Evolutionary conservation across 257 asterid genomes (phyloP).

Genomic region (Solanum appendiculatum): DNA sequence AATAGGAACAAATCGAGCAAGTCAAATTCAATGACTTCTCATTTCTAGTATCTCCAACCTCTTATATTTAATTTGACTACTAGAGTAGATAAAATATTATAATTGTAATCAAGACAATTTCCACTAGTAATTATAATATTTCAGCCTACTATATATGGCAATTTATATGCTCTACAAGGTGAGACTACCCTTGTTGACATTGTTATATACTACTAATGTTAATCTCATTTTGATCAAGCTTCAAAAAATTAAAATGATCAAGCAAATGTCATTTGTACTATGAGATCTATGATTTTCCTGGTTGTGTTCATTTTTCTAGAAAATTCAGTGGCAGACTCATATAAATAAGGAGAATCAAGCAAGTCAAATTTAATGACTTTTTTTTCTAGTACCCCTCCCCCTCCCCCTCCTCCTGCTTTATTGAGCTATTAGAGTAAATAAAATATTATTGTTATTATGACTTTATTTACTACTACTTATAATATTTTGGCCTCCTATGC

Average conservation of each 20-base stretch:
- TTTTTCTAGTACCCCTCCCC: background rate
- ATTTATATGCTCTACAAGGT: no score
- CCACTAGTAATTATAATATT: no score
- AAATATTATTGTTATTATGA: background rate
- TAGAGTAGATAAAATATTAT: background rate
- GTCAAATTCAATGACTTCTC: background rate
- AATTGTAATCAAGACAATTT: background rate
- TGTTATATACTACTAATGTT: no score
- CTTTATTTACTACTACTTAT: background rate
- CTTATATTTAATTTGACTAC: background rate
- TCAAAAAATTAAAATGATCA: background rate
- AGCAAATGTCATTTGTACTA: background rate
- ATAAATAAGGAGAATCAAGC: background rate
- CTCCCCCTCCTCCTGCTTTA: no score
- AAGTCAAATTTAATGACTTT: background rate
- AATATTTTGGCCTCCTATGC: background rate
- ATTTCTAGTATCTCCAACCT: background rate
- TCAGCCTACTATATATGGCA: no score
- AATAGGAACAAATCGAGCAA: background rate
- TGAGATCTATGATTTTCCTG: background rate
- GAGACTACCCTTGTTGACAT: background rate
- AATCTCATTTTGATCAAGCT: background rate
- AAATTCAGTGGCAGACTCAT: background rate
- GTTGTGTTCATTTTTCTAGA: background rate
- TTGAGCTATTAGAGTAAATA: background rate